These are phyloP conservation scores for Chlamydomonas reinhardtii DNA, from an alignment of 163 green algal genomes.

Conservation along the genomic window DNA sequence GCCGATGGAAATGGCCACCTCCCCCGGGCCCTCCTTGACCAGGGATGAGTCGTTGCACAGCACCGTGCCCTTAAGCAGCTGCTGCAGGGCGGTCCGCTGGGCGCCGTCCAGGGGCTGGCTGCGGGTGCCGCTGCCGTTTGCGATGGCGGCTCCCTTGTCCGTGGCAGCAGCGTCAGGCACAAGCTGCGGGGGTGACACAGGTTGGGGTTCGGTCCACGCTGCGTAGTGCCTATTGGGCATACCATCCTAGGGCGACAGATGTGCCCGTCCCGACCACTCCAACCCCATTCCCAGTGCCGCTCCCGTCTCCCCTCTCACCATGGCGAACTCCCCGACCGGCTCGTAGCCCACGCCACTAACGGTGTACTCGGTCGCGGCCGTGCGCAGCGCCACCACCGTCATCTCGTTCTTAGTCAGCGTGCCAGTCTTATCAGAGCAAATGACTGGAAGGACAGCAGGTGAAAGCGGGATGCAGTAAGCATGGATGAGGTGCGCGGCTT, in stretches of 20 bases:
- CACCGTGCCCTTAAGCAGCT: constrained; percentile 46
- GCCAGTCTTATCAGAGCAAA: constrained; percentile 98
- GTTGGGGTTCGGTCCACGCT: no score
- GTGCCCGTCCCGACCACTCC: no score
- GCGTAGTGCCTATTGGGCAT: no score
- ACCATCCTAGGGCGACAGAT: no score
- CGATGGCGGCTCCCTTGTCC: no score
- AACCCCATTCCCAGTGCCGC: no score
- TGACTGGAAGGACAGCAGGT: constrained; percentile 60
- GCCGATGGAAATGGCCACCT: no score
- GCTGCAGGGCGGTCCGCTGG: neutral
- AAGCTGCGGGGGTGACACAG: no score
- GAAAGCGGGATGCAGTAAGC: no score
- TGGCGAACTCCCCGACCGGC: constrained; percentile 34
- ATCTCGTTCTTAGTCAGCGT: constrained; percentile 90
- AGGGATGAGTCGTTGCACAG: constrained; percentile 61
- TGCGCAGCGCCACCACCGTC: constrained; percentile 51
- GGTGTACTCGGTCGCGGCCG: constrained; percentile 26
- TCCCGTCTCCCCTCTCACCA: neutral
- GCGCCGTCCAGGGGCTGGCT: neutral
- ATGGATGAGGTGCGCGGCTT: no score
- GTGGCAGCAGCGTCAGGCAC: no score
- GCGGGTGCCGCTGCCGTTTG: neutral
- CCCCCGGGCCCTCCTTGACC: no score
- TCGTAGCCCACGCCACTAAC: constrained; percentile 59